Evolutionary conservation across 305 asterid species (phyloP).

Genomic region (Fraxinus latifolia): DNA sequence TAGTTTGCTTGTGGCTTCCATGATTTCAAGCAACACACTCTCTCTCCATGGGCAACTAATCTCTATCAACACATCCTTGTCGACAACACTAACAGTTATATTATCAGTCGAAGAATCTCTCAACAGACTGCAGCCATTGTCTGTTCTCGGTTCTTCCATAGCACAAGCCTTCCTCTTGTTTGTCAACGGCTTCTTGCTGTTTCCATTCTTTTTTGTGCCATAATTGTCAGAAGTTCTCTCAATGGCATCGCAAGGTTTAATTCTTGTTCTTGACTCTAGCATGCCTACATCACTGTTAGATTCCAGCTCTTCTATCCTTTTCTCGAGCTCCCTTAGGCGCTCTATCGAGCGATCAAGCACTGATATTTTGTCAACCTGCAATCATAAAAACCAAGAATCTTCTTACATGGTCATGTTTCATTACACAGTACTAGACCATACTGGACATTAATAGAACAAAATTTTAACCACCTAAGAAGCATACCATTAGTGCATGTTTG

Average conservation of each 20-base stretch:
- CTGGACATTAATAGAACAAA: background rate
- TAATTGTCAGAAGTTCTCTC: conserved; percentile 72
- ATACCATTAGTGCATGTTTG: background rate
- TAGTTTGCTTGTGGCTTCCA: conserved; percentile 52
- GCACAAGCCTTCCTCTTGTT: conserved; percentile 67
- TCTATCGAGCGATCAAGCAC: conserved; percentile 77
- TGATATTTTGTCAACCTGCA: conserved; percentile 84
- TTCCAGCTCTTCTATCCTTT: conserved; percentile 62
- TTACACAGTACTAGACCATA: background rate
- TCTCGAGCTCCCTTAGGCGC: conserved; percentile 68
- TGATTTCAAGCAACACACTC: conserved; percentile 41
- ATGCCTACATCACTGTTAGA: conserved; percentile 44
- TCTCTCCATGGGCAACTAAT: conserved; percentile 63
- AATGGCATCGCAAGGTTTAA: conserved; percentile 44
- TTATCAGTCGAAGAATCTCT: conserved; percentile 42
- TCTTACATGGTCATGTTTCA: background rate
- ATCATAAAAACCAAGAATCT: background rate
- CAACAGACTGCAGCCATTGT: conserved; percentile 27
- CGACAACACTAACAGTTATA: conserved; percentile 44
- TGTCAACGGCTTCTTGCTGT: conserved; percentile 33
- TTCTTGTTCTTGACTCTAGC: conserved; percentile 38
- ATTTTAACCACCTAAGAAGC: background rate
- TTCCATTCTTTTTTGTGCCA: conserved; percentile 35
- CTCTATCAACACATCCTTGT: conserved; percentile 58
- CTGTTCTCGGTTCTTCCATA: conserved; percentile 35